Percentiles rank a stretch among this genome's conserved stretches.
These are phyloP conservation scores for Galerina marginata DNA, from an alignment of 768 basidiomycete species.

Conservation along the genomic window DNA sequence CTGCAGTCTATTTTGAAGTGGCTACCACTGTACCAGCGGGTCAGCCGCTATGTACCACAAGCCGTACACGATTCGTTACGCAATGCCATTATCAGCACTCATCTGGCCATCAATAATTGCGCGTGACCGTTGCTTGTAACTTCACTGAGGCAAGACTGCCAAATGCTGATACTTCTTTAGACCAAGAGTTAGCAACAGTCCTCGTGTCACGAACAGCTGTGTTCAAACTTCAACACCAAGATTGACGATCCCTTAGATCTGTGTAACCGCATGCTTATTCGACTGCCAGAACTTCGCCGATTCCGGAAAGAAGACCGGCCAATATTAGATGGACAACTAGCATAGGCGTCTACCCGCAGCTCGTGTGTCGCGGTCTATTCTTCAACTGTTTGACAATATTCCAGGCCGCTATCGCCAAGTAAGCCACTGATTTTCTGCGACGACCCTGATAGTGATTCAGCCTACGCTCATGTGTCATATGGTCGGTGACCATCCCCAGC, in stretches of 20 bases:
- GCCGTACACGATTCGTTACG: constrained; percentile 81
- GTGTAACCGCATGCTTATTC: constrained; percentile 96
- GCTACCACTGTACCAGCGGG: constrained; percentile 86
- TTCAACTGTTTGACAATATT: constrained; percentile 99
- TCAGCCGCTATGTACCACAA: constrained; percentile 53
- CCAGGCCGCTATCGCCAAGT: constrained; percentile 92
- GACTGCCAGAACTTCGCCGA: constrained; percentile 99
- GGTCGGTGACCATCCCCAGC: constrained; percentile 89
- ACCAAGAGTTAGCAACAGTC: constrained; percentile 97
- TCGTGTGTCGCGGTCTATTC: constrained; percentile 96
- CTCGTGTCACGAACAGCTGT: constrained; percentile 99
- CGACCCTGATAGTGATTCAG: constrained; percentile 92
- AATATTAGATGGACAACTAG: constrained; percentile 94
- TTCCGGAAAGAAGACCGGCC: constrained; percentile 95
- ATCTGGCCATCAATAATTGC: constrained; percentile 90
- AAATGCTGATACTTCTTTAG: constrained; percentile 90
- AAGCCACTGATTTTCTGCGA: too few species aligned
- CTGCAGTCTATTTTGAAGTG: constrained; percentile 97
- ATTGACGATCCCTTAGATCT: constrained; percentile 98
- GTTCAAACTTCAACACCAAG: constrained; percentile 97
- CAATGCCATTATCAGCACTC: constrained; percentile 88
- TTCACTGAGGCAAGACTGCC: constrained; percentile 98
- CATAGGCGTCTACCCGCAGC: constrained; percentile 99
- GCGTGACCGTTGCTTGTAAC: constrained; percentile 96
- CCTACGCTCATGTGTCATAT: constrained; percentile 99